A percentile compares a stretch with the other conserved stretches of the same genome.
phyloP scores from a whole-genome alignment of 805 yeast species.

The Wickerhamomyces canadensis region DNA sequence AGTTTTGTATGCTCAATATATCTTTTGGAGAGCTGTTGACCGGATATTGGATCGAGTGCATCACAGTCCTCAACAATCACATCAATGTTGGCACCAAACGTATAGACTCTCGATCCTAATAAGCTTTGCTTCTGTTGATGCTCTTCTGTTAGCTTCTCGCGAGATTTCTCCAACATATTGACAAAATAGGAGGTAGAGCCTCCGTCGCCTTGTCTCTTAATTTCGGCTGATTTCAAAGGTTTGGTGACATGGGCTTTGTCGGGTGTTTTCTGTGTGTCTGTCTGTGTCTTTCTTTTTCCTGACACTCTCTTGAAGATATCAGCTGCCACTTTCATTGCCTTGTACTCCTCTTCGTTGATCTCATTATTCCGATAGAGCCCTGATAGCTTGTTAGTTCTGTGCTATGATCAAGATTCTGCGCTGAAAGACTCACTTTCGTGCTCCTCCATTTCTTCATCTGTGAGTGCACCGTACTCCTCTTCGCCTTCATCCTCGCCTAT shows the following conservation, averaged over 20 bases:
- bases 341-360: slow-evolving; percentile 1
- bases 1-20: slow-evolving; percentile 38
- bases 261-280: neutral
- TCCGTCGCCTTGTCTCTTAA: slow-evolving; percentile 2
- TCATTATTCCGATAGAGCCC: neutral
- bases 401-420: too few species aligned
- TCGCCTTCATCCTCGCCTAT: neutral
- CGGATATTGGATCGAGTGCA: slow-evolving; percentile 43
- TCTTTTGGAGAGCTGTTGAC: slow-evolving; percentile 37
- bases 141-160: slow-evolving; percentile 21
- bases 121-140: slow-evolving; percentile 21
- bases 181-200: slow-evolving; percentile 29
- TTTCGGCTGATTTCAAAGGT: neutral
- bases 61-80: slow-evolving; percentile 28
- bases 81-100: slow-evolving; percentile 28
- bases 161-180: slow-evolving; percentile 23
- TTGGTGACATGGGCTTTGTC: neutral
- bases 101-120: slow-evolving; percentile 31
- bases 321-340: neutral
- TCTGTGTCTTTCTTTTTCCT: neutral
- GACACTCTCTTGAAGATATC: too few species aligned
- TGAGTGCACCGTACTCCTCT: slow-evolving; percentile 7
- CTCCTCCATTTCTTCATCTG: slow-evolving; percentile 7
- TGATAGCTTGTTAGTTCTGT: too few species aligned
- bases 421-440: neutral